Evolutionary conservation across 2,329 filamentous ascomycete genomes (phyloP).

Genomic region (Orbilia quercus): DNA sequence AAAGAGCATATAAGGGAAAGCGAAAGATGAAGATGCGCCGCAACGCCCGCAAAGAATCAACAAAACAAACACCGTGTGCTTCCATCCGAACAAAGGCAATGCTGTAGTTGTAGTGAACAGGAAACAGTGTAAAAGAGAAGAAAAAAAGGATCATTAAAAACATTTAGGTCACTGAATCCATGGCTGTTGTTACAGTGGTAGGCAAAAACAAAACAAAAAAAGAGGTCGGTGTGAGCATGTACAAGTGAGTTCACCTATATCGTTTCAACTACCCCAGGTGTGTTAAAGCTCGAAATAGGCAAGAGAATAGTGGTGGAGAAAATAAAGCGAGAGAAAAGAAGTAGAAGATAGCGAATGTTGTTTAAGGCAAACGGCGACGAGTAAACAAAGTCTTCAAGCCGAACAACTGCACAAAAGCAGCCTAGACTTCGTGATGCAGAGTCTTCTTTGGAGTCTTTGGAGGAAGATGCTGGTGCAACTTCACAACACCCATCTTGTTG

Average conservation of each 20-base stretch:
- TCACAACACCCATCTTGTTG: slow-evolving; percentile 59
- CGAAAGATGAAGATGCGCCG: slow-evolving; percentile 39
- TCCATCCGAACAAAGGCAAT: slow-evolving; percentile 51
- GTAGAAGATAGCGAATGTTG: slow-evolving; percentile 36
- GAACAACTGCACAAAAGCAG: slow-evolving; percentile 53
- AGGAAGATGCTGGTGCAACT: slow-evolving; percentile 60
- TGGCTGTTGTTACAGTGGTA: slow-evolving; percentile 53
- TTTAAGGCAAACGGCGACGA: slow-evolving; percentile 3
- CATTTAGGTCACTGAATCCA: slow-evolving; percentile 51
- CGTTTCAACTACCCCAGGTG: slow-evolving; percentile 54
- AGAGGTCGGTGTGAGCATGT: slow-evolving; percentile 30
- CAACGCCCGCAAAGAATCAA: slow-evolving; percentile 49
- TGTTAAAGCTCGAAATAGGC: slow-evolving; percentile 21
- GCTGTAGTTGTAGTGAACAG: slow-evolving; percentile 20
- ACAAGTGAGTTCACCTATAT: slow-evolving; percentile 56
- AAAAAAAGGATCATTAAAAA: slow-evolving; percentile 47
- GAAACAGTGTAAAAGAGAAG: background rate
- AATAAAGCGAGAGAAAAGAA: slow-evolving; percentile 16
- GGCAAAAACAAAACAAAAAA: slow-evolving; percentile 29
- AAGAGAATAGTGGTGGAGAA: slow-evolving; percentile 21
- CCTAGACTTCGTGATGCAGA: slow-evolving; percentile 56
- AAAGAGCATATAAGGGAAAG: no score
- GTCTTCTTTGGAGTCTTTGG: slow-evolving; percentile 56
- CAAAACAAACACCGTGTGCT: slow-evolving; percentile 25
- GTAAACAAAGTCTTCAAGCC: slow-evolving; percentile 36